Conservation (phyloP, 2,329 filamentous ascomycete species). For the Aspergillus neotritici region DNA sequence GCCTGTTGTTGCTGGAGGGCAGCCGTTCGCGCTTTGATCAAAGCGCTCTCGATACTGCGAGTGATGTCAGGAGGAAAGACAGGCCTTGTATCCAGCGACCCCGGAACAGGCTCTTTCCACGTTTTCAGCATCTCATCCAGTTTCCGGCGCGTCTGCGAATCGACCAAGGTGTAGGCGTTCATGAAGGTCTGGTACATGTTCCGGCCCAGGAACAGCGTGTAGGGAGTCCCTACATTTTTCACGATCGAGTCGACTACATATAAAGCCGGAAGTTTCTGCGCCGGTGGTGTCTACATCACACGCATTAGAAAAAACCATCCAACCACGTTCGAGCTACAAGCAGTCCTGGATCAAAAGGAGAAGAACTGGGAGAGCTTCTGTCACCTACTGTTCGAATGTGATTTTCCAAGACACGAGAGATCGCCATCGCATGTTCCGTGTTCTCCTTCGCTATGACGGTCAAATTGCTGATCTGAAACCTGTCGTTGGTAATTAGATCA, state of each 20-base stretch:
- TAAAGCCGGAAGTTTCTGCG: slow-evolving; percentile 87
- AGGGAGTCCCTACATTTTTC: slow-evolving; percentile 97
- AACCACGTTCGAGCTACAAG: too few relatives aligned
- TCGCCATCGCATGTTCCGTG: slow-evolving; percentile 88
- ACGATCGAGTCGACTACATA: slow-evolving; percentile 98
- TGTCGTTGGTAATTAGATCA: slow-evolving; percentile 83
- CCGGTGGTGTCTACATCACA: slow-evolving; percentile 66
- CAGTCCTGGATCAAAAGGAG: slow-evolving; percentile 3
- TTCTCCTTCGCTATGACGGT: slow-evolving; percentile 97
- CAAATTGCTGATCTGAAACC: slow-evolving; percentile 93
- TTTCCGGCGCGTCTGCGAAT: slow-evolving; percentile 73
- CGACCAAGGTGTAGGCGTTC: slow-evolving; percentile 89
- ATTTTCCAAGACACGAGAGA: slow-evolving; percentile 81
- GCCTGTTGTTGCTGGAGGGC: slow-evolving; percentile 45
- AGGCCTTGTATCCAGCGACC: slow-evolving; percentile 84
- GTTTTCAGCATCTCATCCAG: slow-evolving; percentile 97
- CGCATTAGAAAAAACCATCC: slow-evolving; percentile 25
- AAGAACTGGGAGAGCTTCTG: slow-evolving; percentile 11
- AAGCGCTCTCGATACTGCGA: slow-evolving; percentile 84
- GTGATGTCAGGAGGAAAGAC: slow-evolving; percentile 87
- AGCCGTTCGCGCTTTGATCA: slow-evolving; percentile 73
- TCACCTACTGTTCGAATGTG: slow-evolving; percentile 88
- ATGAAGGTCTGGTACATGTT: slow-evolving; percentile 94
- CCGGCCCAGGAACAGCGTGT: slow-evolving; percentile 88
- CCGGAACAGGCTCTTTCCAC: slow-evolving; percentile 95